phyloP scores from a whole-genome alignment of 306 rosid genomes.

The Quercus rubra region DNA sequence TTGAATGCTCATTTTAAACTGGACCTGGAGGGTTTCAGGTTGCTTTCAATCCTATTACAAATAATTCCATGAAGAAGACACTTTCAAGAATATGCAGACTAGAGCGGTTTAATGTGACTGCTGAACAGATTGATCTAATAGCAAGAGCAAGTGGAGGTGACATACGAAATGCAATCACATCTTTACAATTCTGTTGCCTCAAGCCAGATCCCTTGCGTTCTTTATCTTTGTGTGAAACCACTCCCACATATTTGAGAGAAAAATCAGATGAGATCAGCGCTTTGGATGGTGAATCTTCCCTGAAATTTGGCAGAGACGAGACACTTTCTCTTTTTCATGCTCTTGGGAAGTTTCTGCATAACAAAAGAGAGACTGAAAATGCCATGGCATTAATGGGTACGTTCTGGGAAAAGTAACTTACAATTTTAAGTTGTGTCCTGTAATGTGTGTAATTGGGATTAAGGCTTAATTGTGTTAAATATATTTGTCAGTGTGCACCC shows the following conservation, averaged over 20 bases:
- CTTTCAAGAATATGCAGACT: constrained; percentile 63
- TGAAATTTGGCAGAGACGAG: constrained; percentile 82
- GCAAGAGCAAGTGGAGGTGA: constrained; percentile 97
- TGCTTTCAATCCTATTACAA: constrained; percentile 80
- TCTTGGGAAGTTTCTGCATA: constrained; percentile 92
- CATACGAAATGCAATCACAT: constrained; percentile 88
- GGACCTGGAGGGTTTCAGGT: constrained; percentile 54
- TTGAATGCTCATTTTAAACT: constrained; percentile 20
- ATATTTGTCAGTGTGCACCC: not conserved
- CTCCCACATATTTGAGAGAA: constrained; percentile 22
- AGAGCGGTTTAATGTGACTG: constrained; percentile 59
- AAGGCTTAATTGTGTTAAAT: not conserved
- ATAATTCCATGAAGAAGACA: constrained; percentile 65
- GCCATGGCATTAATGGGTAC: constrained; percentile 42
- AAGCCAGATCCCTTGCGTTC: constrained; percentile 49
- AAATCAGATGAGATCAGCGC: constrained; percentile 25
- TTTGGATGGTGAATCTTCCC: constrained; percentile 40
- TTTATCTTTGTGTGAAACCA: constrained; percentile 28
- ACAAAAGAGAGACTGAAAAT: constrained; percentile 71
- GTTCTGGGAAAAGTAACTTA: constrained; percentile 6
- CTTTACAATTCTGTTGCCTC: constrained; percentile 75
- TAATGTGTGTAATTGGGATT: not conserved
- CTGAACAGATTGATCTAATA: constrained; percentile 69
- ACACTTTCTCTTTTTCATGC: constrained; percentile 85
- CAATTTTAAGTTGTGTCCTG: not conserved